Evolutionary conservation across 1,284 basidiomycete species (phyloP), one percentile per base, ranked within the genome.

Genomic region (Fomitiporia mediterranea): DNA sequence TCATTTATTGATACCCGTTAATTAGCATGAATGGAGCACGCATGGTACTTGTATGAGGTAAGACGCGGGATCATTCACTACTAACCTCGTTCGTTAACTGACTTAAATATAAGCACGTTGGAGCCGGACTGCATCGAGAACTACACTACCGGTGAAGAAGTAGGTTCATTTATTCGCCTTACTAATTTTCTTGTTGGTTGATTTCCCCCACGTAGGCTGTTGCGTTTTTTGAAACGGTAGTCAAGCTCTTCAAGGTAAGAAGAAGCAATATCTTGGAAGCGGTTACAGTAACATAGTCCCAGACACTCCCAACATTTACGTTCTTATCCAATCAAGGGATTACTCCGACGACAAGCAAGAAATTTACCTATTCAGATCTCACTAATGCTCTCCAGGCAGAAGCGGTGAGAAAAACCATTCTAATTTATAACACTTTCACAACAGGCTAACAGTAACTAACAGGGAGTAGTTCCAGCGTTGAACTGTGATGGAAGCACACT

Each of bases 31-130:
- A 68, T 89, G 84, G 86, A 61, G 71, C 27, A 80, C 72, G 21
- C 88, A 91, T 64, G 88, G 88, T n/a, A 90, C 88, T 1, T 90
- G 89, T 68, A 80, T 79, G 68, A 83, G 81, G 81, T 81, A 61
- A 38, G 39, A 4, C 35, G 4, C 7, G 13, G 21, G 27, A 7
- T 21, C 21, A 15, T 50, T 27, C 15, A 21, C 7, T 50, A 15
- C 15, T 32, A n/a, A 44, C 34, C 38, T 32, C 2, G 28, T 30
- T 3, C 32, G 43, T 15, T 19, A 2, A 23, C 23, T 46, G 23
- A 46, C 40, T 43, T 27, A n/a, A 30, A 55, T 21, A 34, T 13
- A 37, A 87, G 84, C 64, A 89, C 86, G 1, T 75, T 91, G 37
- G 62, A 77, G 58, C 67, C 79, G 1, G 69, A 69, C 30, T 90